Conservation (phyloP, 1,284 basidiomycete species). For the Ustilago shanxiensis region DNA sequence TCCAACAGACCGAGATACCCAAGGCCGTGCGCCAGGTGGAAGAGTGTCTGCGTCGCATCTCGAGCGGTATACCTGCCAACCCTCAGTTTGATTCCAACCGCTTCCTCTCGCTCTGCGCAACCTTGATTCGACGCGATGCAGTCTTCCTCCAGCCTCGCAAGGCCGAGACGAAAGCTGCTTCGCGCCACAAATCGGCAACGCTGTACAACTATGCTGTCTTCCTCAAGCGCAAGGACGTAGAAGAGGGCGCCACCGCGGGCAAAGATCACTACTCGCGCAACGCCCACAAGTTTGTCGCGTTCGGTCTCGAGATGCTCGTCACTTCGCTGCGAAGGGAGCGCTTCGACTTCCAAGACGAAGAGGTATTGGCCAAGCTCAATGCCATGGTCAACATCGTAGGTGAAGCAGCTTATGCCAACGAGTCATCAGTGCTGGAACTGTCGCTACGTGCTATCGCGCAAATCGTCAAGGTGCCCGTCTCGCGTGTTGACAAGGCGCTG, state of each 20-base stretch:
- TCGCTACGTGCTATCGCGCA: constrained; percentile 85
- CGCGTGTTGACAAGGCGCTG: constrained; percentile 81
- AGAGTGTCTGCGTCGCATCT: constrained; percentile 85
- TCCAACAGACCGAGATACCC: constrained; percentile 85
- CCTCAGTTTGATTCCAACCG: constrained; percentile 79
- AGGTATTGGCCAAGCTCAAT: constrained; percentile 83
- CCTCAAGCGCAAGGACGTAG: constrained; percentile 62
- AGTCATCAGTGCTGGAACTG: constrained; percentile 81
- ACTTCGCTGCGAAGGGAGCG: constrained; percentile 86
- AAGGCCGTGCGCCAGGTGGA: constrained; percentile 89
- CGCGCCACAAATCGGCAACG: constrained; percentile 31
- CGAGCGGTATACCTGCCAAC: constrained; percentile 88
- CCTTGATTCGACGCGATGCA: constrained; percentile 90
- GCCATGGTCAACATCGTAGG: constrained; percentile 89
- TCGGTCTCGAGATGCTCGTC: constrained; percentile 92
- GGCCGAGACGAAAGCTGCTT: constrained; percentile 36
- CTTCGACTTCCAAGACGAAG: constrained; percentile 84
- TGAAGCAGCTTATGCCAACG: constrained; percentile 90
- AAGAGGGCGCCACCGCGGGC: constrained; percentile 58
- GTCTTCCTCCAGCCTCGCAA: constrained; percentile 52
- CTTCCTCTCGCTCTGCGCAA: constrained; percentile 86
- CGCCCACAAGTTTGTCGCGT: constrained; percentile 86
- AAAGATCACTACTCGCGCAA: constrained; percentile 70
- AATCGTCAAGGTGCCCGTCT: constrained; percentile 86
- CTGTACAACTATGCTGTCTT: constrained; percentile 50